Percentiles rank a stretch among this genome's conserved stretches.
These are phyloP conservation scores for Waltiozyma solani DNA, from an alignment of 1,139 yeast genomes.

Conservation along the genomic window DNA sequence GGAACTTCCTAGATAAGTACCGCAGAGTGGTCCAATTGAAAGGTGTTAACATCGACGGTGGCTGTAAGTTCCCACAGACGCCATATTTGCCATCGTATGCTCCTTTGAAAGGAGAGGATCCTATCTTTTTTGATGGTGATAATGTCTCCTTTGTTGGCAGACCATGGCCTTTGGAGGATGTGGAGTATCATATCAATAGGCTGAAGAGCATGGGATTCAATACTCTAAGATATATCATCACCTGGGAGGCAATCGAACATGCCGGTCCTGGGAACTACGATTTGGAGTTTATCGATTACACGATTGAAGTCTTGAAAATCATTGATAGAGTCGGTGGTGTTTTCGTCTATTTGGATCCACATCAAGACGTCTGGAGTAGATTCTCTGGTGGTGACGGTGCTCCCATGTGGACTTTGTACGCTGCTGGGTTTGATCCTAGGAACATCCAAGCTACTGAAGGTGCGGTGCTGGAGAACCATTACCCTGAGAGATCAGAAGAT, in stretches of 20 bases:
- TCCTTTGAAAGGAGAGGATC: conserved; percentile 30
- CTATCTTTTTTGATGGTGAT: conserved; percentile 58
- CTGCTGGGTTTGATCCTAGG: conserved; percentile 82
- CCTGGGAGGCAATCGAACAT: conserved; percentile 94
- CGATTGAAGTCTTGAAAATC: conserved; percentile 49
- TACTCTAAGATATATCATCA: conserved; percentile 61
- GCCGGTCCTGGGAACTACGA: conserved; percentile 82
- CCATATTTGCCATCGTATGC: conserved; percentile 49
- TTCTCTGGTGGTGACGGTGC: conserved; percentile 94
- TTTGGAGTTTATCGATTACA: conserved; percentile 61
- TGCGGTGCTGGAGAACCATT: conserved; percentile 58
- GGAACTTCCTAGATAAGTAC: conserved; percentile 47
- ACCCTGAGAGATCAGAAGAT: conserved; percentile 25
- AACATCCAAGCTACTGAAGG: conserved; percentile 63
- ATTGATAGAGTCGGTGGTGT: conserved; percentile 61
- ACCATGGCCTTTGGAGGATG: conserved; percentile 71
- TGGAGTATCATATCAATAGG: conserved; percentile 54
- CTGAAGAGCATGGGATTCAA: conserved; percentile 80
- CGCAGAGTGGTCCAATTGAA: conserved; percentile 57
- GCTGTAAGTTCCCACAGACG: conserved; percentile 56
- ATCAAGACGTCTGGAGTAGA: conserved; percentile 93
- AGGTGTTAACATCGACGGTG: conserved; percentile 79
- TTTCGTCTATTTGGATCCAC: conserved; percentile 79
- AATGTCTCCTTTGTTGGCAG: conserved; percentile 70
- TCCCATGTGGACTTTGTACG: conserved; percentile 90